phyloP scores from a whole-genome alignment of 2,329 filamentous ascomycete genomes.

The Beauveria caledonica region DNA sequence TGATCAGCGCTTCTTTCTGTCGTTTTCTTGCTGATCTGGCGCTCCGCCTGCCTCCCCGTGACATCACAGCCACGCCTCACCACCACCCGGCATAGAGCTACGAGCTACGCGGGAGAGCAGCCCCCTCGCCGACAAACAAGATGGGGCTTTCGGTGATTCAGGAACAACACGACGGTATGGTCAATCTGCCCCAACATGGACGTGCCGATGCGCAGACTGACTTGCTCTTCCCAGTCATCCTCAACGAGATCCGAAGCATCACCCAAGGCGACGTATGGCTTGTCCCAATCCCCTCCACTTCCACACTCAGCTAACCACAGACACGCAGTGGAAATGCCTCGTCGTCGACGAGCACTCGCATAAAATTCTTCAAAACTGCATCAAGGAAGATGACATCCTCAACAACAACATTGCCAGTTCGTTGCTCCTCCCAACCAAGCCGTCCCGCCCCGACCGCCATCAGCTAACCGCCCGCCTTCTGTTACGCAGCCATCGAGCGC shows the following conservation, averaged over 20 bases:
- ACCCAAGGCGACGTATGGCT: slow-evolving; percentile 66
- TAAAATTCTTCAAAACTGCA: slow-evolving; percentile 81
- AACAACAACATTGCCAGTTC: slow-evolving; percentile 92
- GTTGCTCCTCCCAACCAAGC: slow-evolving; percentile 22
- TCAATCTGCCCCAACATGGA: not conserved
- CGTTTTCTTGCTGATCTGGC: not conserved
- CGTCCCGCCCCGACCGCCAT: not conserved
- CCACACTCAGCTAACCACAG: not conserved
- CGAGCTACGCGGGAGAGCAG: not conserved
- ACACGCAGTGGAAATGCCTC: slow-evolving; percentile 83
- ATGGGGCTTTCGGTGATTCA: slow-evolving; percentile 84
- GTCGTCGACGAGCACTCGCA: slow-evolving; percentile 78
- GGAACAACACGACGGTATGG: slow-evolving; percentile 55
- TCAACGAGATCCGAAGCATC: slow-evolving; percentile 58
- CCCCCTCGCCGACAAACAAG: slow-evolving; percentile 28
- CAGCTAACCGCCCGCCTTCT: slow-evolving; percentile 13
- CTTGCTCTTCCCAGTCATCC: slow-evolving; percentile 22
- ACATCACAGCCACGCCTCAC: slow-evolving; percentile 1
- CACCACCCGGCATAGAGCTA: not conserved
- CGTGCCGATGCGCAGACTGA: slow-evolving; percentile 14
- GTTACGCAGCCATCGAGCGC: slow-evolving; percentile 73
- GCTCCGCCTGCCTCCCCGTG: not conserved
- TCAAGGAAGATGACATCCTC: slow-evolving; percentile 94
- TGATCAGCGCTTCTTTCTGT: not conserved
- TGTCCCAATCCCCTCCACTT: not conserved